These are phyloP conservation scores for Globisporangium emineosum DNA, from an alignment of 352 stramenopile species.

Conservation along the genomic window DNA sequence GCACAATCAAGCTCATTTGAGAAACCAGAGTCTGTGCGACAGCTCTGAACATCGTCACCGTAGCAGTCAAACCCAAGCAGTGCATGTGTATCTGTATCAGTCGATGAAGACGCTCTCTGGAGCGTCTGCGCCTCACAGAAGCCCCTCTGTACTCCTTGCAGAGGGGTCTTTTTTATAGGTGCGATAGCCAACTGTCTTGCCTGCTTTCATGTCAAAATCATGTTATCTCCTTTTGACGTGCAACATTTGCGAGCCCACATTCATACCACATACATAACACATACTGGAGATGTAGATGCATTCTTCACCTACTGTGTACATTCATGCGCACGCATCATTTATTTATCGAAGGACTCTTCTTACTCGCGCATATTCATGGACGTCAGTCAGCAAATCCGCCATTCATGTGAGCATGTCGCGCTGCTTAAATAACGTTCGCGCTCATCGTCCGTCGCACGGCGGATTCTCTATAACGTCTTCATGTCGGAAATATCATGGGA, in stretches of 20 bases:
- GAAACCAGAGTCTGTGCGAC: too few relatives aligned
- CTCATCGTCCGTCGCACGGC: neutral
- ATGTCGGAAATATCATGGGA: too few relatives aligned
- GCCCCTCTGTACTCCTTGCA: constrained; percentile 16
- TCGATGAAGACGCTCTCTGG: neutral
- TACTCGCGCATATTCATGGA: neutral
- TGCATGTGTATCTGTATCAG: neutral
- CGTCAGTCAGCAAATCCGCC: neutral
- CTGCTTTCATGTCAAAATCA: constrained; percentile 24
- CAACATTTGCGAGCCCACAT: constrained; percentile 23
- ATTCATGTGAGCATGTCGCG: neutral
- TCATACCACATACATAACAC: neutral
- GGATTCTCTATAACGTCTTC: neutral
- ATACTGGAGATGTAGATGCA: too few relatives aligned
- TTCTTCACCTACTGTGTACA: neutral
- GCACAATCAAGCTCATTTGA: neutral
- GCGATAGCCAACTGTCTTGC: constrained; percentile 18
- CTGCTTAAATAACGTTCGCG: neutral
- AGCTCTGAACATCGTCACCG: too few relatives aligned
- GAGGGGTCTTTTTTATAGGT: constrained; percentile 18
- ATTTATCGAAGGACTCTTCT: neutral
- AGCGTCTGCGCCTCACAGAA: constrained; percentile 19
- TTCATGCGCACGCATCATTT: neutral
- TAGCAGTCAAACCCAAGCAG: too few relatives aligned
- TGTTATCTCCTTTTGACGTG: constrained; percentile 20